Base-by-base conservation (phyloP, 768 basidiomycete species). In the Rhizopogon vinicolor region DNA sequence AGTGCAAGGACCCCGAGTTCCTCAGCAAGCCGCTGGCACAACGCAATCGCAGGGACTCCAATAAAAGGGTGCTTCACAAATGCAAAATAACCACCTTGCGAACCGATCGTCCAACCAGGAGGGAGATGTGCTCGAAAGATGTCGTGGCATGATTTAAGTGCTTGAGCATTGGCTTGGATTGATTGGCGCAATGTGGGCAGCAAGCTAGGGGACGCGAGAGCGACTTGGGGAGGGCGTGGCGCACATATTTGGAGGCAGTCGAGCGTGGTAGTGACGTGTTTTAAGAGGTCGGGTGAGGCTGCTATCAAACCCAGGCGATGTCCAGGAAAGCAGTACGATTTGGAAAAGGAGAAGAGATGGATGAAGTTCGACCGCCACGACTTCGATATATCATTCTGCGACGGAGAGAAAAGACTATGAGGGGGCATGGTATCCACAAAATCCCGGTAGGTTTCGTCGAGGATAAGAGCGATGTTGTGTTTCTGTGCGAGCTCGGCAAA, bases 381-480 rank as follows among this genome's bases (percentile, higher is more conserved):
- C 10, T 44, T 40, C 3, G 49, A 29, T 6, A 51, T 31, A 16
- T 54, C 33, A 3, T 52, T 53, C 54, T 56, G 48, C 0, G 51
- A 44, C 2, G 65, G 41, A 2, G 71, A 68, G 65, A 89, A 89
- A 18, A 88, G 73, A 35, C 60, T 57, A 63, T 89, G 87, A 0
- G 87, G 83, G n/a, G 73, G 69, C 18, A 61, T 61, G 5, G 69
- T 63, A n/a, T 79, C 67, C 42, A 85, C 72, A 63, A 93, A 92
- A 65, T 93, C 91, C 12, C 91, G 80, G 68, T 95, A 95, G 1
- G 92, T 93, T 70, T 93, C 91, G 68, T 95, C 92, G n/a, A 95
- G 48, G 39, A 93, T 76, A 22, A 93, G 77, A 0, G 89, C 85
- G 16, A 92, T 62, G 1, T 76, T 73, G 28, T 75, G 67, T 50